Base-by-base conservation (phyloP, 139 green algal genomes). In the Diplosphaera chodatii region DNA sequence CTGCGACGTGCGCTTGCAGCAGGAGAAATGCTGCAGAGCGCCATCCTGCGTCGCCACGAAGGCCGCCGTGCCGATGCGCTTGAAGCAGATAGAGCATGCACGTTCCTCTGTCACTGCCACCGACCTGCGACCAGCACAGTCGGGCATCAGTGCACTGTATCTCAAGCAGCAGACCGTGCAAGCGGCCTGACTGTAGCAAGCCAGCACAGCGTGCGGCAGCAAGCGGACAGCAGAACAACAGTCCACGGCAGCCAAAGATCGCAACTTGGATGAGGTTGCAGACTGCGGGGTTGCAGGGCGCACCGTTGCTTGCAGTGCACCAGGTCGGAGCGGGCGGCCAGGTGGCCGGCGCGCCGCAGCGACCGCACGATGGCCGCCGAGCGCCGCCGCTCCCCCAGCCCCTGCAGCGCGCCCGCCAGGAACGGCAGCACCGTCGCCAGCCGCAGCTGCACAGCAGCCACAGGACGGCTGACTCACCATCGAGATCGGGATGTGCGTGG, bases 21-120 rank as follows among this genome's bases (percentile, higher is more conserved):
- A 96, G 29, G 79, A 67, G 68, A 93, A 94, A 71, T 96, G 91
- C 6, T 85, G 84, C 13, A 96, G 77, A 20, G 66, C 77, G 20
- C 78, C 77, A n/a, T 86, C 78, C 0, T 90, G 87, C 72, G 92
- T 88, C 13, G 84, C 80, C n/a, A 94, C 90, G 64, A 93, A 85
- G 20, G 90, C 91, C 2, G 83, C 67, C 8, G 70, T 81, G 32
- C 87, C 88, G 20, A 97, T 86, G 18, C 91, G 77, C 78, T 95
- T 95, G 78, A 92, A 85, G 72, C 91, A 97, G 29, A 96, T 78
- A 69, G 64, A 79, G 78, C 91, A 97, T 2, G 84, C 84, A 2
- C 88, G 80, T 74, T 96, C 91, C 30, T 68, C 76, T 1, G 80
- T 91, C 1, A 96, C 75, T 32, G 82, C 31, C 25, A 96, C 70